Base-by-base conservation (phyloP, 177 flowering plant species). In the Vitis hybrid region DNA sequence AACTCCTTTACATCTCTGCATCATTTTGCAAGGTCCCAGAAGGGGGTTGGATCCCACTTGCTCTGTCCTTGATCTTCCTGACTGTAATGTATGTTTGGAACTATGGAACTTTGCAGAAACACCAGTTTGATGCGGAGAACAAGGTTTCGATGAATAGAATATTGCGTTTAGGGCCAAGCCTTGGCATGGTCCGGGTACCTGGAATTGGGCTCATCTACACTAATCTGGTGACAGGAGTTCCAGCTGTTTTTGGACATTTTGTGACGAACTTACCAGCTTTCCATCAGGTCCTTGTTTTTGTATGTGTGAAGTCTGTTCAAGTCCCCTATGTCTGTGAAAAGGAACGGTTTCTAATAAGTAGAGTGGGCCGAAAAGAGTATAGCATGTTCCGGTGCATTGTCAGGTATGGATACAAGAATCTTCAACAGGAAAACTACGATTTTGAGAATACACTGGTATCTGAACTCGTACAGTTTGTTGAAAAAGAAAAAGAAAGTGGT, bases 1-100 rank as follows among this genome's bases (percentile, higher is more conserved):
- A 90, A 73, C 71, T 84, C 22, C 72, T 89, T 14, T 90, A 85
- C 84, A 69, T 89, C 65, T 84, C 94, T 10, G 81, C 94, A 11
- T 82, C 78, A 29, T 64, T 86, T 49, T 58, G 53, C 67, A 92
- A 90, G 62, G 77, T 90, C 19, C 85, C 86, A 0, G 79, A 86
- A 80, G 92, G 97, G 0, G 97, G 92, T 11, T 92, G 92, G 94
- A 75, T 89, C 11, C 86, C 94, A 0, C 77, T 92, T 48, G 80
- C 77, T 26, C 76, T 90, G 15, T 84, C 96, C 10, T 55, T 75
- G 29, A 68, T 82, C 60, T 78, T 90, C 66, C 70, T 89, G 89
- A 72, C 73, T 13, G 50, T 86, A 52, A 90, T 90, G 97, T 86
- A 75, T 45, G 67, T 78, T 1, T 91, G 95, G 98, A 73, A 89